phyloP scores from a whole-genome alignment of 441 rosid species.

The Biscutella laevigata region DNA sequence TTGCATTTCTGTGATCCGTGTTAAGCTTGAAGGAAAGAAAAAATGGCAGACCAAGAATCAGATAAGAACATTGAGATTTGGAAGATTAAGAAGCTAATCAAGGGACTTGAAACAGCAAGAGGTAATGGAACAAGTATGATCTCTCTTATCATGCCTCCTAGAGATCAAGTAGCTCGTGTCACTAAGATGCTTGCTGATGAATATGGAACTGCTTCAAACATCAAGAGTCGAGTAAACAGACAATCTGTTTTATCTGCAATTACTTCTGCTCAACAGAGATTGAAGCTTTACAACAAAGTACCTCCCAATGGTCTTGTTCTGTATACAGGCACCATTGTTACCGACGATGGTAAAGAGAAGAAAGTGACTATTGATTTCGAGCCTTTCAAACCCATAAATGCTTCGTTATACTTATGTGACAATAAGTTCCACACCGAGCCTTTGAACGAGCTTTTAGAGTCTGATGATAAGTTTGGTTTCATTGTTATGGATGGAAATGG shows the following conservation, averaged over 20 bases:
- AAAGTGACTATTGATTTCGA: conserved; percentile 84
- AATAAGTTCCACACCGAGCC: conserved; percentile 83
- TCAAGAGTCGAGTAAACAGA: conserved; percentile 82
- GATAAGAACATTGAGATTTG: conserved; percentile 83
- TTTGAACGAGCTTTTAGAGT: conserved; percentile 65
- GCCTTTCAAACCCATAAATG: conserved; percentile 81
- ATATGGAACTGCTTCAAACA: conserved; percentile 85
- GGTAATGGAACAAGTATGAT: conserved; percentile 90
- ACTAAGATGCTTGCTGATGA: conserved; percentile 89
- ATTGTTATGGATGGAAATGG: conserved; percentile 83
- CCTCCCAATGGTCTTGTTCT: conserved; percentile 86
- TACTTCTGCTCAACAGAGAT: conserved; percentile 83
- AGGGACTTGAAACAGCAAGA: conserved; percentile 68
- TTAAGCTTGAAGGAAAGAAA: neutral
- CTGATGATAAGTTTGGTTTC: conserved; percentile 42
- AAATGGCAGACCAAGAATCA: conserved; percentile 67
- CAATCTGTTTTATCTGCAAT: conserved; percentile 83
- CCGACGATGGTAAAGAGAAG: conserved; percentile 85
- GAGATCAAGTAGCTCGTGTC: conserved; percentile 72
- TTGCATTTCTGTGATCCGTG: too few relatives aligned
- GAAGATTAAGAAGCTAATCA: conserved; percentile 80
- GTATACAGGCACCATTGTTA: conserved; percentile 79
- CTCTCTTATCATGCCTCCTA: conserved; percentile 84
- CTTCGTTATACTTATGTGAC: conserved; percentile 70
- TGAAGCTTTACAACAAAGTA: conserved; percentile 74